A percentile compares a stretch with the other conserved stretches of the same genome.
Conservation (phyloP, 495 filamentous ascomycete species). For the Aspergillus egyptiacus region DNA sequence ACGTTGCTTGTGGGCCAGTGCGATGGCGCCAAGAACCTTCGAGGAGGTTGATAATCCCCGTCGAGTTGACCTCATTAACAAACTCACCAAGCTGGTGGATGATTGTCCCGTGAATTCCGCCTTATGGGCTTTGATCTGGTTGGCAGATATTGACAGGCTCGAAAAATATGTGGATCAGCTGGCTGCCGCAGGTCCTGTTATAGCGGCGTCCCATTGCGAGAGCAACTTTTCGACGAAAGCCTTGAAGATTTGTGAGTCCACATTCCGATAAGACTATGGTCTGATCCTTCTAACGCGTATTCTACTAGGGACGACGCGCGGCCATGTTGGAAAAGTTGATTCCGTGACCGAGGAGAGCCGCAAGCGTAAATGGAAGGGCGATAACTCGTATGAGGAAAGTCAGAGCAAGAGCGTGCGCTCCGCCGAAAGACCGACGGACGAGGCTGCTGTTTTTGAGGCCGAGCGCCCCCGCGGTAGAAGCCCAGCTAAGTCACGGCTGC, state of each 20-base stretch:
- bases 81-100: background rate
- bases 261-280: background rate
- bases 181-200: background rate
- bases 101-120: background rate
- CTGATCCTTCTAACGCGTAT: background rate
- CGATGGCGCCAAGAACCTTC: background rate
- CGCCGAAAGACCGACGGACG: background rate
- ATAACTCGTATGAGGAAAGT: background rate
- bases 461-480: background rate
- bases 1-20: no score
- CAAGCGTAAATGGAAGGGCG: background rate
- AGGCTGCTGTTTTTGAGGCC: background rate
- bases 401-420: background rate
- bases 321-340: background rate
- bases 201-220: background rate
- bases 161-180: background rate
- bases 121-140: background rate
- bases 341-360: background rate
- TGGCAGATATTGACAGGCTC: background rate
- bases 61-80: background rate
- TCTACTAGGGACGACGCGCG: background rate
- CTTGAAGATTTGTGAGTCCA: background rate
- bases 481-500: background rate
- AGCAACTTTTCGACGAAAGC: background rate
- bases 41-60: slow-evolving; percentile 5